A percentile compares a stretch with the other conserved stretches of the same genome.
Evolutionary conservation across 2,329 filamentous ascomycete species (phyloP).

Genomic region (Blumeria hordei): DNA sequence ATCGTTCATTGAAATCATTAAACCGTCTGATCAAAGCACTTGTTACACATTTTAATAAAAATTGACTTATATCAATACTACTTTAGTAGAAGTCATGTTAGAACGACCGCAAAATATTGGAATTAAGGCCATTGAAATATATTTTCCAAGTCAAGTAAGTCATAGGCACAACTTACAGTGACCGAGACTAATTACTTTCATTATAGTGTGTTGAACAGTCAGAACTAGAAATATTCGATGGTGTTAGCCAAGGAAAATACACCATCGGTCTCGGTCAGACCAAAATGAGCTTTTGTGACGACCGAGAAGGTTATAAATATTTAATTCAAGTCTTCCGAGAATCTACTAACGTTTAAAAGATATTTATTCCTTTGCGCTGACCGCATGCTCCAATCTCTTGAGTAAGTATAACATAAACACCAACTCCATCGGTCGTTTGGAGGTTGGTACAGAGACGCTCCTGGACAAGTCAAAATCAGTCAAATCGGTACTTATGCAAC

Average conservation of each 20-base stretch:
- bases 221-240: conserved; percentile 71
- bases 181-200: conserved; percentile 5
- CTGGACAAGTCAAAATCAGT: conserved; percentile 81
- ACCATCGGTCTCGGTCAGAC: conserved; percentile 79
- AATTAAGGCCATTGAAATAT: conserved; percentile 83
- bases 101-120: conserved; percentile 65
- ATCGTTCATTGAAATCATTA: no score
- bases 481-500: conserved; percentile 72
- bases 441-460: conserved; percentile 68
- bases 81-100: conserved; percentile 27
- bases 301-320: conserved; percentile 45
- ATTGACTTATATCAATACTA: no score
- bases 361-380: conserved; percentile 70
- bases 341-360: conserved; percentile 23
- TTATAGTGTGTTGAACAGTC: conserved; percentile 57
- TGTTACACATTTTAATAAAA: no score
- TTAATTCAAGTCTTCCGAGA: not conserved
- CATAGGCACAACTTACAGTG: not conserved
- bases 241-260: conserved; percentile 61
- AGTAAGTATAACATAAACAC: conserved; percentile 65
- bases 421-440: conserved; percentile 54
- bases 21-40: no score
- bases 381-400: conserved; percentile 51
- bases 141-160: conserved; percentile 59
- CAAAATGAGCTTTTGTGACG: conserved; percentile 82